A percentile compares a stretch with the other conserved stretches of the same genome.
phyloP scores from a whole-genome alignment of 352 stramenopile species.

The Phytopythium cucurbitacearum region DNA sequence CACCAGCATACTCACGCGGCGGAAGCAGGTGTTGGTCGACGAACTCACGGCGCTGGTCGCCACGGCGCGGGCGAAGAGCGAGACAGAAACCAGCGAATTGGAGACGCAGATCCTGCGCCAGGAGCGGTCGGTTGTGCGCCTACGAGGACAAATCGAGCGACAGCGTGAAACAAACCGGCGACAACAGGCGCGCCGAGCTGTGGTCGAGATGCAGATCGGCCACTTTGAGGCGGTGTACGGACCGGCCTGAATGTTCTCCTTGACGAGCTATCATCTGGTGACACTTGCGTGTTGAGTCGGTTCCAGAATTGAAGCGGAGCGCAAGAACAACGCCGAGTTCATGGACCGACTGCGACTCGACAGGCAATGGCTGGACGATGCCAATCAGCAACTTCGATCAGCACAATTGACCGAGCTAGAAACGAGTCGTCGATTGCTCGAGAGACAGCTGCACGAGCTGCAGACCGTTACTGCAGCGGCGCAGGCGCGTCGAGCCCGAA shows the following conservation, averaged over 20 bases:
- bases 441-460: not conserved
- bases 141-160: not conserved
- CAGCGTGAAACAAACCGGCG: not conserved
- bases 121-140: not conserved
- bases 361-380: not conserved
- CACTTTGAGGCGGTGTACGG: not conserved
- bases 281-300: not conserved
- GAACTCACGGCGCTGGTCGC: not conserved
- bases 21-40: not conserved
- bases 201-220: not conserved
- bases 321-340: slow-evolving; percentile 3
- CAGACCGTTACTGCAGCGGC: not conserved
- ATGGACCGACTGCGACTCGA: not conserved
- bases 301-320: not conserved
- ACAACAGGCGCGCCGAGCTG: not conserved
- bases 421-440: not conserved
- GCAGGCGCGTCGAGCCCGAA: not conserved
- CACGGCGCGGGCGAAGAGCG: not conserved
- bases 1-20: not conserved
- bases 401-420: not conserved
- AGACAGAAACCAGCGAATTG: not conserved
- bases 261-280: not conserved
- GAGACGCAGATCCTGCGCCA: not conserved
- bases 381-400: not conserved
- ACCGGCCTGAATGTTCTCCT: too few relatives aligned